Base-by-base conservation (phyloP, 257 asterid species). In the Solanum pinnatisectum region DNA sequence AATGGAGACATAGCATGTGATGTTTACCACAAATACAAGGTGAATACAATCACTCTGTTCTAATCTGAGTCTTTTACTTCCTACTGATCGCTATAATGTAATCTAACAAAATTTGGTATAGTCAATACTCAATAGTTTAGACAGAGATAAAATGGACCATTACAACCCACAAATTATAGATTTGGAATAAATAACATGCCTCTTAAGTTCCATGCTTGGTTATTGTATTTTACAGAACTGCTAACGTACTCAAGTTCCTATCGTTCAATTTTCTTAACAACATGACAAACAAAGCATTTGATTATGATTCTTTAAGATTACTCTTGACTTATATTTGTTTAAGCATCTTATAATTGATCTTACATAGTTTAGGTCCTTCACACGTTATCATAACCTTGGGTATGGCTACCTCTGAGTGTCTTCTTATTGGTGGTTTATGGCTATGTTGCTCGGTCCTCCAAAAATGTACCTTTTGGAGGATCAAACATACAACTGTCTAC, bases 11-110 rank as follows among this genome's bases (percentile, higher is more conserved):
- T 90, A 83, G 89, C 93, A 56, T 93, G 95, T 27, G 93, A 92
- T 76, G 91, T 92, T 33, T 92, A 93, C 85, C 95, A 93, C 90
- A 93, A 92, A 83, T 92, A 90, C 84, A 90, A 90, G 94, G 95
- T 90, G 27, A n/a, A 56, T 87, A 32, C n/a, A 83, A 27, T 52
- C 20, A 22, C 39, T 27, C 46, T 36, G 10, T 56, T 70, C 18
- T 16, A 25, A 25, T 78, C 65, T 14, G 37, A 42, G 46, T 78
- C 63, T 42, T 25, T 42, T 25, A 7, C 37, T 27, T 42, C 63
- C 15, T 36, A 25, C 15, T 12, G 25, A 40, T 33, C 5, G 37
- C 36, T 78, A 42, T 25, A 78, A 42, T 10, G 10, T 40, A 52
- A 40, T n/a, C 12, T 40, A 40, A 77, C 13, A 13, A 22, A 40